These are phyloP conservation scores for Aegilops longissima DNA, from an alignment of 176 grass and related monocot genomes.

Conservation along the genomic window DNA sequence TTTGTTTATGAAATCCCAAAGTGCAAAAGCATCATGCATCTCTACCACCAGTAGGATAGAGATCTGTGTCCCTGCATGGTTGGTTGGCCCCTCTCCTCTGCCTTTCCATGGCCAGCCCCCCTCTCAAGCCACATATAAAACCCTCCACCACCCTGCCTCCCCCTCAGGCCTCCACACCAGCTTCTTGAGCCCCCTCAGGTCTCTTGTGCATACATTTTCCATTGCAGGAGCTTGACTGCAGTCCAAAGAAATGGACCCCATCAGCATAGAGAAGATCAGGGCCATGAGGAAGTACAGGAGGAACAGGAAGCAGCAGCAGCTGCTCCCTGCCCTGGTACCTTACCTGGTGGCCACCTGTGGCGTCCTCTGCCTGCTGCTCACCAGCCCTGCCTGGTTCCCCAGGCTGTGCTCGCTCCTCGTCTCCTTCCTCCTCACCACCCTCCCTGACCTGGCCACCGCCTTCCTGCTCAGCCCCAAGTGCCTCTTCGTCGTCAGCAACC, in stretches of 20 bases:
- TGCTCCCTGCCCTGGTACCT: constrained; percentile 35
- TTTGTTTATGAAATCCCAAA: constrained; percentile 36
- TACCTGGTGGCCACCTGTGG: constrained; percentile 43
- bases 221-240: constrained; percentile 18
- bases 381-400: constrained; percentile 67
- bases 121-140: constrained; percentile 42
- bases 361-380: constrained; percentile 62
- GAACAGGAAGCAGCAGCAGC: constrained; percentile 40
- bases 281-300: constrained; percentile 72
- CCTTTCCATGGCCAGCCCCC: constrained; percentile 36
- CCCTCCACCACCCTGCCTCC: constrained; percentile 18
- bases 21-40: constrained; percentile 34
- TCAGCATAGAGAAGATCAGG: constrained; percentile 63
- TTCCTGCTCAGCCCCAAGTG: constrained; percentile 71
- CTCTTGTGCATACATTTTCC: constrained; percentile 26
- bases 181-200: constrained; percentile 29
- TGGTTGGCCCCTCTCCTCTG: background rate
- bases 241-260: constrained; percentile 56
- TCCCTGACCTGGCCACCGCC: constrained; percentile 47
- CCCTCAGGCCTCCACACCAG: background rate
- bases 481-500: constrained; percentile 78
- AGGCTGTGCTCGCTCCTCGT: constrained; percentile 34
- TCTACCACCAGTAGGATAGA: constrained; percentile 25
- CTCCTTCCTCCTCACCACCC: constrained; percentile 47
- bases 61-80: constrained; percentile 23